These are phyloP conservation scores for Eucalyptus fibrosa DNA, from an alignment of 345 rosid genomes.

Conservation along the genomic window DNA sequence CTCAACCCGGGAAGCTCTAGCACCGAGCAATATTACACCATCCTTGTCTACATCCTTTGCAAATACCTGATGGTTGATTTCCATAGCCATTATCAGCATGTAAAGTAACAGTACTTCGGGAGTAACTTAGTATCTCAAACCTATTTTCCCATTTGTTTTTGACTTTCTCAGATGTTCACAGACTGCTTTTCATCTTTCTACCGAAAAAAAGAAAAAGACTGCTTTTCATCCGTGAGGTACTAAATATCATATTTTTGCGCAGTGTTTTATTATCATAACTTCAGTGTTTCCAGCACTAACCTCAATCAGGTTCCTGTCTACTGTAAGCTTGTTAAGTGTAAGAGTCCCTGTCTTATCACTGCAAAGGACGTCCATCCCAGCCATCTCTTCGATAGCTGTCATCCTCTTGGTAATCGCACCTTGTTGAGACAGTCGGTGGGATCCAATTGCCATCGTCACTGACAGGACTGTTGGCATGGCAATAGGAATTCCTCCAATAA, in stretches of 20 bases:
- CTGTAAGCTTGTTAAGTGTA: slow-evolving; percentile 82
- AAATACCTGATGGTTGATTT: slow-evolving; percentile 22
- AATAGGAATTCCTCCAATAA: slow-evolving; percentile 86
- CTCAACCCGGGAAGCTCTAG: slow-evolving; percentile 78
- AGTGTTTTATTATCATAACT: not conserved
- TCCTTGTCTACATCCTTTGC: slow-evolving; percentile 54
- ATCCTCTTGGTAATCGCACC: slow-evolving; percentile 86
- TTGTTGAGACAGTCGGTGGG: slow-evolving; percentile 72
- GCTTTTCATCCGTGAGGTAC: not conserved
- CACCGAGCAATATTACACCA: slow-evolving; percentile 40
- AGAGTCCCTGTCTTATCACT: slow-evolving; percentile 91
- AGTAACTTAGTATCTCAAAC: not conserved
- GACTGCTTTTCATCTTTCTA: not conserved
- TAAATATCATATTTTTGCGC: not conserved
- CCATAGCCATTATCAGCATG: not conserved
- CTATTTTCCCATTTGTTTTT: not conserved
- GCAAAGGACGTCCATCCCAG: slow-evolving; percentile 82
- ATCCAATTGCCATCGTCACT: slow-evolving; percentile 84
- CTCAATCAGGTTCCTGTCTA: slow-evolving; percentile 68
- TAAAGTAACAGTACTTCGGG: not conserved
- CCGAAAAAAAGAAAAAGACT: not conserved
- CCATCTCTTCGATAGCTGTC: slow-evolving; percentile 94
- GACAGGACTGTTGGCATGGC: slow-evolving; percentile 92
- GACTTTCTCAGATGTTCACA: not conserved
- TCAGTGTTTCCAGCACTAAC: slow-evolving; percentile 1